Base-by-base conservation (phyloP, 257 asterid genomes). In the Nyctanthes arbortristis region DNA sequence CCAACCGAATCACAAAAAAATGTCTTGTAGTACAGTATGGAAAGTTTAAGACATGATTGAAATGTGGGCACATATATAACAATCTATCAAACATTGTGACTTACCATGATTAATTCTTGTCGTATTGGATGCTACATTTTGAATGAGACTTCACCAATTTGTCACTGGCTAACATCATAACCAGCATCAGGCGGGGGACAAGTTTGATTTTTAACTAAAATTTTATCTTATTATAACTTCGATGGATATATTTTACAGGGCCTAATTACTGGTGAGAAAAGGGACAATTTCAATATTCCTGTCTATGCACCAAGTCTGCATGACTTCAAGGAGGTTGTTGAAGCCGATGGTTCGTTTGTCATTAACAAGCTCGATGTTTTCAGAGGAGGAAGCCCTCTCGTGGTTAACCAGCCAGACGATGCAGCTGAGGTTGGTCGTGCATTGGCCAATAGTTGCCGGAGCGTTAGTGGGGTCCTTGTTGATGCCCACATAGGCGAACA, bases 381-480 rank as follows among this genome's bases (percentile, higher is more conserved):
- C 77, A 67, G 84, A 32, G 97, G 97, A 7, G 99, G 99, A 0
- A 93, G 99, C 77, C 99, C 99, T 5, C 84, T 91, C 54, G 98
- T 94, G 63, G 96, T 94, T 16, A 82, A 63, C 79, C 90, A 79
- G 56, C 97, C 98, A 0, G 91, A 85, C 1, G 95, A 94, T 29
- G 85, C 81, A n/a, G 92, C 81, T 0, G 99, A 94, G 87, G 73
- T 91, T 8, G 99, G 99, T 29, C 93, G 87, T 6, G 97, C 92
- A 20, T 73, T 94, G 3, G 98, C 95, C 68, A 91, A 69, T 70
- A 91, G 95, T 62, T 94, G 98, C 61, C 84, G 94, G 16, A 94
- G 98, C 22, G 91, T 94, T 0, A 77, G 89, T 62, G 97, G 93
- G 1, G 99, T 94, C 67, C 87, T 94, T 0, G 99, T 94, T 0